Base-by-base conservation (phyloP, 208 protist genomes). In the Crithidia mellificae region DNA sequence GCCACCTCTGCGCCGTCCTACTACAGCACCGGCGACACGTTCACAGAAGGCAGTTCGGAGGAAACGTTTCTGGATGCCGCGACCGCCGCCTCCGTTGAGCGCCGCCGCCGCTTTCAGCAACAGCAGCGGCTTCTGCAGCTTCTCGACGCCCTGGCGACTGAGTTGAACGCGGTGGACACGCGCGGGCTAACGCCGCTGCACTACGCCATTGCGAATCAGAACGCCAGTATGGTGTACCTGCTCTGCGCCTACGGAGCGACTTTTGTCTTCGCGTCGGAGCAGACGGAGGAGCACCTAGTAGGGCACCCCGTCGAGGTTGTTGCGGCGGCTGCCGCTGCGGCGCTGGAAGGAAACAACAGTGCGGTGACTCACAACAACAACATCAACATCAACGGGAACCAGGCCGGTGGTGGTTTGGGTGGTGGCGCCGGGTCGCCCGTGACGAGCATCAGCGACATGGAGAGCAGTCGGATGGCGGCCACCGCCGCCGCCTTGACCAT, bases 191-290 rank as follows among this genome's bases (percentile, higher is more conserved):
- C 75, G 12, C 70, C 74, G 50, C 75, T 85, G 43, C 79, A 84
- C 71, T 81, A 80, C 74, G 79, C 76, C 38, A 84, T 81, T 41
- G 74, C 65, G 9, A 80, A 84, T 51, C 70, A 63, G 53, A 84
- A 81, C 49, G 70, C 74, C 0, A 70, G 68, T 53, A 74, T 81
- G 66, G 74, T 81, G 9, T 80, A 70, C 32, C 30, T 81, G 24
- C 63, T 81, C 20, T 81, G 75, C 30, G 69, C 69, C 52, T 80
- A 81, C 46, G 75, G 67, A 2, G 80, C 71, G 22, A 63, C 65
- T 46, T 79, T 81, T 32, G 47, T 62, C 55, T 81, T 81, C 30
- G 75, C 70, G 17, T 78, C 80, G 9, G 49, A 43, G 47, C 38
- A 73, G 50, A 73, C 69, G 20, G 63, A 51, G 58, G 12, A 14